Evolutionary conservation across 1,139 yeast species (phyloP), one percentile per base, ranked within the genome.

Genomic region (Kodamaea ohmeri): DNA sequence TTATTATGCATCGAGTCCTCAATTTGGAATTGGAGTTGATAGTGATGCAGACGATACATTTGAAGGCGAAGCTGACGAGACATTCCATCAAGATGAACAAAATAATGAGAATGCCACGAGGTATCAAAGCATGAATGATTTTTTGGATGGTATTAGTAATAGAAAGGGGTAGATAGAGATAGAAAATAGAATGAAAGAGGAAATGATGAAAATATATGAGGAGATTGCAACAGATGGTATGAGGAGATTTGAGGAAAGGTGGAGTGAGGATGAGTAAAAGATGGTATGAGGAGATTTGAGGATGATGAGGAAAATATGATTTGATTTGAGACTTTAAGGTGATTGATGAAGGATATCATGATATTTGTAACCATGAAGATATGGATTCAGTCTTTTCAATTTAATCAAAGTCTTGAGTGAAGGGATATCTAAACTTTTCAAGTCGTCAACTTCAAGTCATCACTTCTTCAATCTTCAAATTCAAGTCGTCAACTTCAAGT

Each of bases 61-160:
- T 26, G 32, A 34, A 11, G 27, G 32, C 12, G 35, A 32, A 8
- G 13, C 16, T 32, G 22, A 25, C n/a, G 32, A 34, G n/a, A 17
- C 29, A n/a, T n/a, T 26, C n/a, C 18, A 26, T 6, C 21, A 12
- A 16, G 9, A 12, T 14, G 25, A 24, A 9, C 12, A 24, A 24
- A 24, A n/a, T n/a, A n/a, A n/a, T n/a, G n/a, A n/a, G n/a, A n/a
- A n/a, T n/a, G n/a, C n/a, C n/a, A n/a, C n/a, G n/a, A 35, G 39
- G 31, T 43, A 28, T 24, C 38, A 35, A n/a, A 43, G 51, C 38
- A 63, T 65, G 63, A 49, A 56, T 34, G 58, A 38, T 29, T 38
- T 33, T 26, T 38, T 38, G 34, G 41, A 38, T 32, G 35, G 37
- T 4, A 19, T 37, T 32, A 28, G 16, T 13, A 6, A 26, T 7